Base-by-base conservation (phyloP, 306 rosid genomes). In the Sicyos baderoa region DNA sequence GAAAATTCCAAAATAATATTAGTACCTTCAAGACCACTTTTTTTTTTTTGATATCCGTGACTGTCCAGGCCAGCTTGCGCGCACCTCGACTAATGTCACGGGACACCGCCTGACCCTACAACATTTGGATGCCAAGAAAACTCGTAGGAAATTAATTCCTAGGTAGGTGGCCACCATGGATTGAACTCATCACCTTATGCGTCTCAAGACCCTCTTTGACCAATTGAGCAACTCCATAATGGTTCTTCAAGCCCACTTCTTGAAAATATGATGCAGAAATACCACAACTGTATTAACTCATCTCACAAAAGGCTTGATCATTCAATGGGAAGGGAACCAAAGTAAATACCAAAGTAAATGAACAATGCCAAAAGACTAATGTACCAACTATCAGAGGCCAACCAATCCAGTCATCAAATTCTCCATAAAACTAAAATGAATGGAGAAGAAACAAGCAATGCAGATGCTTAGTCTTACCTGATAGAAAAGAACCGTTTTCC, bases 401-500 rank as follows among this genome's bases (percentile, higher is more conserved):
- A 42, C 1, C 2, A 15, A 0, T 17, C 45, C 16, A 35, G 49
- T 45, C 40, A 47, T 27, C 45, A 54, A 40, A 68, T 45, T 49
- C 6, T 54, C 12, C 4, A 60, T 16, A 32, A 60, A 40, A 35
- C 14, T 32, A 60, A 29, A 15, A 4, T 9, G 37, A 37, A 37
- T 5, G 44, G 9, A 35, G 9, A 37, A 37, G 9, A 37, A 53
- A 35, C 23, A 14, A 16, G 16, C 32, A 22, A 67, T 3, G 23
- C 72, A 16, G 15, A 32, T 9, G 52, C 76, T 84, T n/a, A n/a
- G n/a, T n/a, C n/a, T n/a, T 72, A 86, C 96, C 79, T 89, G 96
- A 83, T 87, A 89, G 84, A 86, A 92, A 53, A 92, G 70, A 79
- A 82, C 83, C 17, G 96, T 87, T 79, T 89, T 92, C 51, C 98